Conservation (phyloP, 768 basidiomycete species). For the Suillus subalutaceus region DNA sequence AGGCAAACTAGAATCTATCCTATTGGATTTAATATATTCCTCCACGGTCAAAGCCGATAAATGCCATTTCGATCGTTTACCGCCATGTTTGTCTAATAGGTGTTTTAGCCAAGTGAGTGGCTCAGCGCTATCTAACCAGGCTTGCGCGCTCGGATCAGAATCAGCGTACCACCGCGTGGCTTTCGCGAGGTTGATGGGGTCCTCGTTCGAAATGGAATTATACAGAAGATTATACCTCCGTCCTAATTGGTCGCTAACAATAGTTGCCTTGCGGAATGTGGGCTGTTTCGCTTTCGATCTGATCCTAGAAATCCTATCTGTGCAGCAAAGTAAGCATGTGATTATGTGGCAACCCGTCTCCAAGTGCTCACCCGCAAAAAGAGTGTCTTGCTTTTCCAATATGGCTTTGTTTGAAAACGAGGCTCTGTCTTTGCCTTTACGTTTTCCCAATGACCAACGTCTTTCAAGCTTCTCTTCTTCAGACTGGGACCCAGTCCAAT, state of each 20-base stretch:
- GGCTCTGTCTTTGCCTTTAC: conserved; percentile 56
- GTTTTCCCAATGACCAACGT: conserved; percentile 63
- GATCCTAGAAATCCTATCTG: conserved; percentile 63
- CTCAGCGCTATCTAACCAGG: conserved; percentile 64
- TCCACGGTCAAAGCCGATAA: conserved; percentile 72
- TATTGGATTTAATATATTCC: conserved; percentile 57
- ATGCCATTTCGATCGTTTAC: conserved; percentile 56
- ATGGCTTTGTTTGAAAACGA: conserved; percentile 44
- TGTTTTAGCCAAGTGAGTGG: conserved; percentile 78
- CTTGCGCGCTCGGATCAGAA: conserved; percentile 48
- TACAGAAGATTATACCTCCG: conserved; percentile 66
- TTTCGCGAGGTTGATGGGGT: conserved; percentile 47
- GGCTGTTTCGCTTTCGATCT: conserved; percentile 50
- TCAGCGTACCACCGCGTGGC: conserved; percentile 64
- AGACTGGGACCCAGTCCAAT: conserved; percentile 64
- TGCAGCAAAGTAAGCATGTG: conserved; percentile 5
- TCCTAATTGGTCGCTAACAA: conserved; percentile 65
- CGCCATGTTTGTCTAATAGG: conserved; percentile 49
- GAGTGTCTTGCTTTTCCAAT: conserved; percentile 61
- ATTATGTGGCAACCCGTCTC: conserved; percentile 12
- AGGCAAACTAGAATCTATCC: conserved; percentile 33
- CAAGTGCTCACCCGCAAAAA: conserved; percentile 53
- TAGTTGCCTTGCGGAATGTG: conserved; percentile 64
- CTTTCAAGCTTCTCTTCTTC: conserved; percentile 63
- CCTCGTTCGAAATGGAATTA: conserved; percentile 34